Percentiles rank a stretch among this genome's conserved stretches.
Conservation (phyloP, 352 stramenopile species). For the Plasmopara muralis region DNA sequence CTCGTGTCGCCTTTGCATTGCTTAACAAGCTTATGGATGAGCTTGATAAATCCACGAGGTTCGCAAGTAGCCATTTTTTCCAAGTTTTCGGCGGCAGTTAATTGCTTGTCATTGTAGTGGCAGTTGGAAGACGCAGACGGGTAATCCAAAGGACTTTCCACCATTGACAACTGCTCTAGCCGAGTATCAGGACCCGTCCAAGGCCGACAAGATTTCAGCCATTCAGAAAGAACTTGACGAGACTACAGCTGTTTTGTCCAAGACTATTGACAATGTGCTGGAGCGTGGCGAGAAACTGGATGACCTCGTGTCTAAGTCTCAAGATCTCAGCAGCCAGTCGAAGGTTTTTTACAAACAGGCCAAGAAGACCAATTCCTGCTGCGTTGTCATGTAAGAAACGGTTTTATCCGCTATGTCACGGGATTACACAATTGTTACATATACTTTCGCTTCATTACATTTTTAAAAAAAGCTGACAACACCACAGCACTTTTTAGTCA, state of each 20-base stretch:
- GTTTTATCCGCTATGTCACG: not conserved
- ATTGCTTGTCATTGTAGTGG: conserved; percentile 30
- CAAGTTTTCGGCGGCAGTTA: not conserved
- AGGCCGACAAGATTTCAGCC: conserved; percentile 99
- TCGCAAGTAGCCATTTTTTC: conserved; percentile 2
- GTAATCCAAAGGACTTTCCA: conserved; percentile 84
- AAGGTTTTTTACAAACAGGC: conserved; percentile 99
- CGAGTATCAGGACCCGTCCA: conserved; percentile 97
- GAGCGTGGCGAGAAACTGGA: conserved; percentile 98
- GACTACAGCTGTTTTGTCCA: conserved; percentile 98
- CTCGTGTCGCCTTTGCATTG: conserved; percentile 96
- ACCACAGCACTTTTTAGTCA: too few relatives aligned
- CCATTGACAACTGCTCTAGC: conserved; percentile 88
- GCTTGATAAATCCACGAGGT: conserved; percentile 80
- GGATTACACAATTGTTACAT: not conserved
- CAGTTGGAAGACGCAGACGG: conserved; percentile 51
- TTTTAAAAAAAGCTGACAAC: not conserved
- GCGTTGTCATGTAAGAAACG: conserved; percentile 84
- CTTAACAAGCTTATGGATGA: conserved; percentile 96
- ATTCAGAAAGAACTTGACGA: conserved; percentile 99
- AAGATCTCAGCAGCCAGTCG: conserved; percentile 96
- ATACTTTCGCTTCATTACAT: conserved; percentile 12
- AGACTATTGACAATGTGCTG: conserved; percentile 99
- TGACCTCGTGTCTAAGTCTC: conserved; percentile 97
- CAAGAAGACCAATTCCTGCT: conserved; percentile 99